A percentile compares a stretch with the other conserved stretches of the same genome.
Evolutionary conservation across 139 green algal genomes (phyloP).

Genomic region (Tetradesmus obliquus): DNA sequence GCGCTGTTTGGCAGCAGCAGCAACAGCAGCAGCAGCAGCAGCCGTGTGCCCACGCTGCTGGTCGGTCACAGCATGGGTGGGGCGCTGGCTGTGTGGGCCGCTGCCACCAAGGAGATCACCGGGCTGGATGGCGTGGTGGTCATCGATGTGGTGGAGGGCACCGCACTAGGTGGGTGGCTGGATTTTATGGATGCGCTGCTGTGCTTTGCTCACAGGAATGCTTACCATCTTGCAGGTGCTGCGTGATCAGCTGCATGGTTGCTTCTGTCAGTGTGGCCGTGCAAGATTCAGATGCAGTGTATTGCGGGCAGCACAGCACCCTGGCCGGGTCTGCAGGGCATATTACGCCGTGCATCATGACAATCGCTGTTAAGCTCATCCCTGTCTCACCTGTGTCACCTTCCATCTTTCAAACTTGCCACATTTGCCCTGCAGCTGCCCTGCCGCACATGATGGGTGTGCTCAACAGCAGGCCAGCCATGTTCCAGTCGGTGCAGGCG

Average conservation of each 20-base stretch:
- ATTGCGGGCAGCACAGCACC: too few relatives aligned
- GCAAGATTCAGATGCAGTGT: too few relatives aligned
- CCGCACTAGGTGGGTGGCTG: conserved; percentile 71
- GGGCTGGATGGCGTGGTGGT: conserved; percentile 83
- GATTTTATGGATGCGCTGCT: not conserved
- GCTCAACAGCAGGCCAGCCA: conserved; percentile 64
- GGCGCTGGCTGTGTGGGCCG: conserved; percentile 79
- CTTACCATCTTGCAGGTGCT: not conserved
- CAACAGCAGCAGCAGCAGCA: conserved; percentile 22
- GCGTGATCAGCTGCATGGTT: not conserved
- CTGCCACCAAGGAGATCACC: conserved; percentile 62
- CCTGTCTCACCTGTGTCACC: not conserved
- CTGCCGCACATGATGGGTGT: conserved; percentile 85
- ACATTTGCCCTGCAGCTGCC: conserved; percentile 59
- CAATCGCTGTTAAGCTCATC: not conserved
- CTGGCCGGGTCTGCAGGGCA: too few relatives aligned
- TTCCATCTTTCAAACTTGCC: not conserved
- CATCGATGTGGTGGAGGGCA: conserved; percentile 96
- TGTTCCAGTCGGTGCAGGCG: conserved; percentile 67
- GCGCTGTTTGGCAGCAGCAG: conserved; percentile 57
- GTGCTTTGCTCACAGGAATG: not conserved
- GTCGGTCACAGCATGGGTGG: conserved; percentile 93
- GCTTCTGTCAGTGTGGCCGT: too few relatives aligned
- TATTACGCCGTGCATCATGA: too few relatives aligned
- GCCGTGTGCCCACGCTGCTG: conserved; percentile 68